Conservation (phyloP, 805 yeast genomes). For the Metschnikowia cubensis region DNA sequence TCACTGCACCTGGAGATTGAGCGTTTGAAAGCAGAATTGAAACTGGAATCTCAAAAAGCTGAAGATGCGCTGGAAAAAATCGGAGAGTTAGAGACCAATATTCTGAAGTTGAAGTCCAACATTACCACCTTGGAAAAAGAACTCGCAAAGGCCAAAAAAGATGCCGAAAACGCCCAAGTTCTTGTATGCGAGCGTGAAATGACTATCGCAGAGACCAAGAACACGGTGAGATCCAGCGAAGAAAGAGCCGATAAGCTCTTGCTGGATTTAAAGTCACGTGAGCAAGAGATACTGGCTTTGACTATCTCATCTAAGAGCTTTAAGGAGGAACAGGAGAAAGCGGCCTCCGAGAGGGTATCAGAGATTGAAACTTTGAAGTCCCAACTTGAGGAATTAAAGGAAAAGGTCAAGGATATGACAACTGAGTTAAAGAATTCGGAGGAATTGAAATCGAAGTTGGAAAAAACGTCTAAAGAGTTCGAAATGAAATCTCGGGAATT, state of each 20-base stretch:
- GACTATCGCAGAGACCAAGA: not conserved
- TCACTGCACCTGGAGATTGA: not conserved
- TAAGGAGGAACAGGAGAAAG: not conserved
- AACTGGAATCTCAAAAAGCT: not conserved
- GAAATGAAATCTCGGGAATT: conserved; percentile 21
- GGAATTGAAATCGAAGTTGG: not conserved
- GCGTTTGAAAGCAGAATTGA: not conserved
- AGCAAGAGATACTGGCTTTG: not conserved
- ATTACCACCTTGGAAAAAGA: not conserved
- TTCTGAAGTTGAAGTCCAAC: not conserved
- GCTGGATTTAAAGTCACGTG: not conserved
- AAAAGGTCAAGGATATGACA: no score
- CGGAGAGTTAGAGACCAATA: not conserved
- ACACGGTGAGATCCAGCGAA: not conserved
- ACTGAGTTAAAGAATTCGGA: not conserved
- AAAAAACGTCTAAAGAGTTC: conserved; percentile 13
- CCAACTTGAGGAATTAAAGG: not conserved
- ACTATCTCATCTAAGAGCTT: not conserved
- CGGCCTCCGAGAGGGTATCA: not conserved
- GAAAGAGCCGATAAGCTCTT: not conserved
- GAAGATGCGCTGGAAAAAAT: not conserved
- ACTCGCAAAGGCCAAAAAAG: not conserved
- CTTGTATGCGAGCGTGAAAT: not conserved
- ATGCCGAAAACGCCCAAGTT: conserved; percentile 1
- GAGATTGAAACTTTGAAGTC: not conserved